Evolutionary conservation across 768 basidiomycete genomes (phyloP).

Genomic region (Boletus sp.): DNA sequence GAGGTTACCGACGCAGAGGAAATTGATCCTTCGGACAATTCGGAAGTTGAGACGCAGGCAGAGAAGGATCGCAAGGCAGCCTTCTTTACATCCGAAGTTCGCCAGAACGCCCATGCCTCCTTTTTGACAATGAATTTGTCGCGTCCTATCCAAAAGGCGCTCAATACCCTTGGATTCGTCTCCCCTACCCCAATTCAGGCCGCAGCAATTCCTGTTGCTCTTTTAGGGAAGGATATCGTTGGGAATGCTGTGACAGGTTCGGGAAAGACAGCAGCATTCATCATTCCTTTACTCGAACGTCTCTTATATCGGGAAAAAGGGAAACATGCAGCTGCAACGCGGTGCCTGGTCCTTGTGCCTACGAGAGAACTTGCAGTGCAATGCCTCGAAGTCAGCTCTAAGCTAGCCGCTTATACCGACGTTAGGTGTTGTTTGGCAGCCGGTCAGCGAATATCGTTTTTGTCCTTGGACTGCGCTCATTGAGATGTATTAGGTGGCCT

Average conservation of each 20-base stretch:
- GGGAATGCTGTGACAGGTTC: conserved; percentile 96
- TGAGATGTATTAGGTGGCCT: conserved; percentile 64
- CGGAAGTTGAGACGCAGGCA: conserved; percentile 55
- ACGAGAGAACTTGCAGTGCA: conserved; percentile 96
- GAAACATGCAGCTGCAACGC: conserved; percentile 77
- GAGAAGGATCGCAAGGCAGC: conserved; percentile 75
- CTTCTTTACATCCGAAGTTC: conserved; percentile 71
- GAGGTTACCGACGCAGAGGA: conserved; percentile 31
- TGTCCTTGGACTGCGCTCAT: conserved; percentile 1
- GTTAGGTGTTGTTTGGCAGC: conserved; percentile 89
- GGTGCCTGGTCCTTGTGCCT: conserved; percentile 90
- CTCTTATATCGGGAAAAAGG: conserved; percentile 89
- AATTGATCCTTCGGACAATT: conserved; percentile 54
- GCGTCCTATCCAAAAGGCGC: conserved; percentile 86
- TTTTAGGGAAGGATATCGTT: conserved; percentile 93
- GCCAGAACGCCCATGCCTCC: conserved; percentile 60
- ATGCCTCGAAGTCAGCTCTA: conserved; percentile 88
- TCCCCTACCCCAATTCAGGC: conserved; percentile 96
- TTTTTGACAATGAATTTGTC: conserved; percentile 95
- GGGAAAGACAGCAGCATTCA: conserved; percentile 97
- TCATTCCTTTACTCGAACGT: conserved; percentile 90
- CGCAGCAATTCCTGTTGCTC: conserved; percentile 88
- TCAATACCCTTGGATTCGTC: conserved; percentile 75
- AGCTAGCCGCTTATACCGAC: conserved; percentile 83
- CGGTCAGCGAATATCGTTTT: conserved; percentile 46